Conservation (phyloP, 2,329 filamentous ascomycete genomes). For the Geoglossum cookeanum region DNA sequence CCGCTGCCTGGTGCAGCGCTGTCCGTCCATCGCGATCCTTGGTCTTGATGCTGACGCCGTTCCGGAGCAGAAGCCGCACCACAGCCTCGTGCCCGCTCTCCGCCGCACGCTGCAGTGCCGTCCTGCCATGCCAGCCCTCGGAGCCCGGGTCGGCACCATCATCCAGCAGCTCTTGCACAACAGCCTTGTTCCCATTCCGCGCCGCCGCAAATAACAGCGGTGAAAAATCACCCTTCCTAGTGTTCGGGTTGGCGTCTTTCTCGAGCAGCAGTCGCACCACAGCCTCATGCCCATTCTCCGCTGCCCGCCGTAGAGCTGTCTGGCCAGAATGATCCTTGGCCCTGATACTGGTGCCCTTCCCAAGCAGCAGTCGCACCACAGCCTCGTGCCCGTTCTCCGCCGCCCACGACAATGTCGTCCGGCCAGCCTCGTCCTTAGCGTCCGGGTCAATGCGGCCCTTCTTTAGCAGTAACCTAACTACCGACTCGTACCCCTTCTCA, state of each 20-base stretch:
- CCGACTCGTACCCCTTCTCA: background rate
- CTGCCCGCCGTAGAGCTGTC: background rate
- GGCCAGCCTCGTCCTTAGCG: background rate
- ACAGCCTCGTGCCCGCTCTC: background rate
- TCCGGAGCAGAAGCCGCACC: background rate
- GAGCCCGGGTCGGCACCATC: background rate
- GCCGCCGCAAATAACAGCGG: background rate
- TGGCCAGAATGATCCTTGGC: background rate
- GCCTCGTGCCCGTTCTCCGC: background rate
- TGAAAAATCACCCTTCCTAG: background rate
- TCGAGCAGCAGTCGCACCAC: background rate
- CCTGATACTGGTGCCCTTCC: background rate
- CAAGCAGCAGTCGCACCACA: background rate
- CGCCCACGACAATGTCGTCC: background rate
- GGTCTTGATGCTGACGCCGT: too few relatives aligned
- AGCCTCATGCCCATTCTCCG: background rate
- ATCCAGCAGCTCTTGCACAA: background rate
- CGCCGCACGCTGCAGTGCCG: background rate
- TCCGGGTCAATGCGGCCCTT: background rate
- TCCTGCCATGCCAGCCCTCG: background rate
- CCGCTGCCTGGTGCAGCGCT: too few relatives aligned
- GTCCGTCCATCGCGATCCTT: too few relatives aligned
- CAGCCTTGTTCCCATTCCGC: background rate
- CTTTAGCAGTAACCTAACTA: background rate
- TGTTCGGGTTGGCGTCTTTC: background rate